These are phyloP conservation scores for Paecilomyces niveus DNA, from an alignment of 2,329 filamentous ascomycete species.

Conservation along the genomic window DNA sequence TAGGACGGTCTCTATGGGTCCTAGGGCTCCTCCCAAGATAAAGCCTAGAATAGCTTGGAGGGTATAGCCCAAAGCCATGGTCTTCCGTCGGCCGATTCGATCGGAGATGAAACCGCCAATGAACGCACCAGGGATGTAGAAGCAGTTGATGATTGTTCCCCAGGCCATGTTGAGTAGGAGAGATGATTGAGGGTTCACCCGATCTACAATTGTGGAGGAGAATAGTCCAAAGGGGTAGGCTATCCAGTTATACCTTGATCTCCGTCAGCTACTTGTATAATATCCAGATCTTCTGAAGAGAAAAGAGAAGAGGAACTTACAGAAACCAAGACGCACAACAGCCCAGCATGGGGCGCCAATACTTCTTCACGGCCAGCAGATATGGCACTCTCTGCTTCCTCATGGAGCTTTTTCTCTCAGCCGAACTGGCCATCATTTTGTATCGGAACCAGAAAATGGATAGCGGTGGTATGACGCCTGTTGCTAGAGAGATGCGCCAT, in stretches of 20 bases:
- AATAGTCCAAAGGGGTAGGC: conserved; percentile 51
- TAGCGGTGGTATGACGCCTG: conserved; percentile 45
- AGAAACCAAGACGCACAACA: conserved; percentile 24
- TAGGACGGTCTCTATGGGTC: conserved; percentile 39
- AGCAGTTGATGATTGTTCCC: conserved; percentile 45
- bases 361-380: conserved; percentile 41
- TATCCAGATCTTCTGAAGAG: not conserved
- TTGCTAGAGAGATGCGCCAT: conserved; percentile 46
- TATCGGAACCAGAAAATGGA: conserved; percentile 49
- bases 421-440: conserved; percentile 46
- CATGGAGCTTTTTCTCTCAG: conserved; percentile 42
- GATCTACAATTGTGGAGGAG: conserved; percentile 45
- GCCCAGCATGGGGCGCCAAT: conserved; percentile 44
- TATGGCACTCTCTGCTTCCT: conserved; percentile 43
- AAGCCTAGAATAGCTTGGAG: conserved; percentile 42
- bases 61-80: conserved; percentile 45
- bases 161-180: conserved; percentile 37
- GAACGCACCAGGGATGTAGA: conserved; percentile 45
- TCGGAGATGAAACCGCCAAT: conserved; percentile 43
- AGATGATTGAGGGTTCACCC: conserved; percentile 36
- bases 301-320: not conserved
- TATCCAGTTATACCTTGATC: conserved; percentile 45
- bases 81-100: conserved; percentile 43
- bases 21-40: conserved; percentile 43
- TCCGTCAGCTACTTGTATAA: not conserved